Evolutionary conservation across 2,329 filamentous ascomycete species (phyloP).

Genomic region (Camillea tinctor): DNA sequence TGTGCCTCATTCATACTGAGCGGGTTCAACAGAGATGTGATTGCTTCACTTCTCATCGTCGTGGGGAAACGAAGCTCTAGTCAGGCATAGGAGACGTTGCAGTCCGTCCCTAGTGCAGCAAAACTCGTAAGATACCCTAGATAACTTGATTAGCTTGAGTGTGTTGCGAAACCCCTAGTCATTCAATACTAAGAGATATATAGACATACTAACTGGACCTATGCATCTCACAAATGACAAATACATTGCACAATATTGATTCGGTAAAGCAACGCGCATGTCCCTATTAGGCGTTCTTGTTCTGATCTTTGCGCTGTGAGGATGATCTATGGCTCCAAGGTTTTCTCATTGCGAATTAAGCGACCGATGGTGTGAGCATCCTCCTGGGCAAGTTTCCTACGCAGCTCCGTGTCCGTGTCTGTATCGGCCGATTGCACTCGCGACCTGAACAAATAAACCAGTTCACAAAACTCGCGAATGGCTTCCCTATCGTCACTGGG

Average conservation of each 20-base stretch:
- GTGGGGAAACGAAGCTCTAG: neutral
- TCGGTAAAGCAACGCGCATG: neutral
- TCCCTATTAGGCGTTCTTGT: neutral
- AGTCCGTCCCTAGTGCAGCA: neutral
- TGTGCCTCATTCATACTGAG: neutral
- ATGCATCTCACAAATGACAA: neutral
- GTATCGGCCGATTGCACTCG: constrained; percentile 28
- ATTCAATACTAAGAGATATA: neutral
- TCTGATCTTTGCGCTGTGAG: neutral
- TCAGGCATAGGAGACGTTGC: neutral
- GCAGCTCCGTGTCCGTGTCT: constrained; percentile 37
- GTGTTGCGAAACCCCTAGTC: neutral
- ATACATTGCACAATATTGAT: neutral
- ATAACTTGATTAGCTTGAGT: neutral
- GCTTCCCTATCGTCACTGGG: constrained; percentile 57
- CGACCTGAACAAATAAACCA: constrained; percentile 47
- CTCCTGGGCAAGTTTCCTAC: constrained; percentile 45
- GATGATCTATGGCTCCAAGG: constrained; percentile 9
- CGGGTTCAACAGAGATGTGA: neutral
- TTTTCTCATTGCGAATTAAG: constrained; percentile 43
- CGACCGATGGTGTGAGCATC: constrained; percentile 50
- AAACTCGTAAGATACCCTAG: neutral
- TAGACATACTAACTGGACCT: neutral
- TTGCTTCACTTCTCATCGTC: neutral
- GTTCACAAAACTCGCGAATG: constrained; percentile 59